These are phyloP conservation scores for Flammula alnicola DNA, from an alignment of 1,284 basidiomycete genomes.

Conservation along the genomic window DNA sequence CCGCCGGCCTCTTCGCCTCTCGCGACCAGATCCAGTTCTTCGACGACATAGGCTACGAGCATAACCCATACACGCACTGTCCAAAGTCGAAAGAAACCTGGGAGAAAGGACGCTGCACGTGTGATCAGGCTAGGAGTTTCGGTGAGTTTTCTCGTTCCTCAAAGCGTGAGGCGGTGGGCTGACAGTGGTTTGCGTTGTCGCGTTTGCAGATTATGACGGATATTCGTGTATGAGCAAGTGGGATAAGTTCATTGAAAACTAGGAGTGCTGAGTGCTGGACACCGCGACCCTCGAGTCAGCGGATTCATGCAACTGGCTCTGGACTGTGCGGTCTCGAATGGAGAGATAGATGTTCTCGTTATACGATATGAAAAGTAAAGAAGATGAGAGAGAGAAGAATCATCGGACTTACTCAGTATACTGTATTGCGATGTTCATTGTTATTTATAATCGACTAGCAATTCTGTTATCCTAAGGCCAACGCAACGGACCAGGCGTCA, in stretches of 20 bases:
- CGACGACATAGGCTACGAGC: constrained; percentile 63
- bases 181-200: too few relatives aligned
- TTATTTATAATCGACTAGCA: too few relatives aligned
- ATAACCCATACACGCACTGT: constrained; percentile 52
- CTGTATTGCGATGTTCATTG: too few relatives aligned
- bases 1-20: constrained; percentile 64
- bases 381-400: neutral
- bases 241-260: constrained; percentile 37
- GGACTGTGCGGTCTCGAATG: too few relatives aligned
- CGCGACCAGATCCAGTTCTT: constrained; percentile 75
- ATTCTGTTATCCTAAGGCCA: too few relatives aligned
- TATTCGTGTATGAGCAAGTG: constrained; percentile 57
- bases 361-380: too few relatives aligned
- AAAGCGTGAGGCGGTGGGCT: neutral
- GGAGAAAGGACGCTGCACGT: constrained; percentile 47
- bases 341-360: too few relatives aligned
- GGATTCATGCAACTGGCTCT: neutral
- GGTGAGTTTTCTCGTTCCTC: constrained; percentile 38
- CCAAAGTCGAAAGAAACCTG: constrained; percentile 47
- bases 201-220: constrained; percentile 47
- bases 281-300: neutral
- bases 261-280: neutral
- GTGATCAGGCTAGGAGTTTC: constrained; percentile 45
- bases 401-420: neutral
- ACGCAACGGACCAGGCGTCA: too few relatives aligned